Conservation (phyloP, 1,284 basidiomycete species). For the Apiotrichum brassicae region DNA sequence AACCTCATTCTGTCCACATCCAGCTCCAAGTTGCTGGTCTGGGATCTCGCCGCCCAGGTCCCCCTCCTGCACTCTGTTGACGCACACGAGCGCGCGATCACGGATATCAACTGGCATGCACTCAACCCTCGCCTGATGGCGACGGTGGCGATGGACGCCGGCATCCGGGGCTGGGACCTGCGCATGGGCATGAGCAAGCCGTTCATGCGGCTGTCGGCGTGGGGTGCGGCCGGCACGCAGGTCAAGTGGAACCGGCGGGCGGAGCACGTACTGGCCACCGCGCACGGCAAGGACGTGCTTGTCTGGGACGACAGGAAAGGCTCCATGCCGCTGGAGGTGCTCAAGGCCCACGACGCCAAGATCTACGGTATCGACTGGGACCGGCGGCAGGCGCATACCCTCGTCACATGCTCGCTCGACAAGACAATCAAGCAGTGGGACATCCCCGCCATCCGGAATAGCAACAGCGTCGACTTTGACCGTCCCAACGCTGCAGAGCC, state of each 20-base stretch:
- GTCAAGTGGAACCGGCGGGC: slow-evolving; percentile 92
- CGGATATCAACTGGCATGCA: slow-evolving; percentile 93
- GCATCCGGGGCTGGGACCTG: slow-evolving; percentile 68
- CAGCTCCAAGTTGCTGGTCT: slow-evolving; percentile 90
- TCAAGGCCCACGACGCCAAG: slow-evolving; percentile 75
- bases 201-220: slow-evolving; percentile 46
- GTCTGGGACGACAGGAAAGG: slow-evolving; percentile 60
- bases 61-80: slow-evolving; percentile 71
- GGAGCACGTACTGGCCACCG: slow-evolving; percentile 75
- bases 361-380: slow-evolving; percentile 97
- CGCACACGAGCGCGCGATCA: slow-evolving; percentile 85
- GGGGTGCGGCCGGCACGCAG: slow-evolving; percentile 58
- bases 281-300: slow-evolving; percentile 62
- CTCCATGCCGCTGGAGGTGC: slow-evolving; percentile 67
- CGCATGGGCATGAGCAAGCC: slow-evolving; percentile 41
- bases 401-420: slow-evolving; percentile 88
- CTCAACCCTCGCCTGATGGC: slow-evolving; percentile 62
- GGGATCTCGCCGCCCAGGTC: slow-evolving; percentile 70
- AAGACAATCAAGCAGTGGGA: slow-evolving; percentile 85
- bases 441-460: slow-evolving; percentile 34
- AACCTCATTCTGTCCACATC: slow-evolving; percentile 94
- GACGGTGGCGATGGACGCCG: slow-evolving; percentile 50
- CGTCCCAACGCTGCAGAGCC: slow-evolving; percentile 17
- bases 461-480: slow-evolving; percentile 8
- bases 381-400: slow-evolving; percentile 61